Conservation (phyloP, 805 yeast species). For the Sugiyamaella smithiae region DNA sequence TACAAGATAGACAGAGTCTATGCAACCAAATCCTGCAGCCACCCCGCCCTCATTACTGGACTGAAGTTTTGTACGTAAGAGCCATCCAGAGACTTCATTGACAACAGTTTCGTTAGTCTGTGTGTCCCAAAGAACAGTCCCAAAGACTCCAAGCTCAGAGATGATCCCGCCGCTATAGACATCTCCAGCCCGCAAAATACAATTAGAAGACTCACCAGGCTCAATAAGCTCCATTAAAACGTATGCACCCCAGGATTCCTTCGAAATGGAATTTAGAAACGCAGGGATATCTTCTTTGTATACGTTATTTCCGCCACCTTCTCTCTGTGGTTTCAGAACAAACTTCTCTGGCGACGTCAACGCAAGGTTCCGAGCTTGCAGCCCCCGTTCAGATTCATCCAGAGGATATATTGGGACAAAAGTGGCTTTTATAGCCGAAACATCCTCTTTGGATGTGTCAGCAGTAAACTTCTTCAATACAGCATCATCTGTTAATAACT, state of each 20-base stretch:
- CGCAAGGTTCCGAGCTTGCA: constrained; percentile 62
- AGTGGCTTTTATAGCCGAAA: constrained; percentile 47
- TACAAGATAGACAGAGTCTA: constrained; percentile 70
- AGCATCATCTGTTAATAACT: constrained; percentile 61
- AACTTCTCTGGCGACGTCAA: constrained; percentile 62
- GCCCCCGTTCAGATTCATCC: constrained; percentile 62
- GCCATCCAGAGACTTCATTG: constrained; percentile 78
- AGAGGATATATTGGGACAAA: constrained; percentile 88
- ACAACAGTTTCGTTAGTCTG: constrained; percentile 50
- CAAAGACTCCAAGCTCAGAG: constrained; percentile 90
- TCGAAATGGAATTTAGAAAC: constrained; percentile 58
- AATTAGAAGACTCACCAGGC: constrained; percentile 67
- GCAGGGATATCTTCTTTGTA: constrained; percentile 82
- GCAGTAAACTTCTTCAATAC: constrained; percentile 44
- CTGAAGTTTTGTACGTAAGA: constrained; percentile 83
- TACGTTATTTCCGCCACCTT: constrained; percentile 97
- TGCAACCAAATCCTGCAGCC: constrained; percentile 98
- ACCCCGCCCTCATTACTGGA: constrained; percentile 96
- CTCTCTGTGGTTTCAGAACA: constrained; percentile 96
- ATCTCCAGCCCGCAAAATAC: constrained; percentile 65
- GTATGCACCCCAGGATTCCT: constrained; percentile 82
- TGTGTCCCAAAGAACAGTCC: constrained; percentile 74
- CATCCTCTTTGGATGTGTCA: constrained; percentile 29
- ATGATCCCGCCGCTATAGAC: constrained; percentile 69
- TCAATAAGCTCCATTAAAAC: constrained; percentile 90